Percentiles rank a stretch among this genome's conserved stretches.
These are phyloP conservation scores for Fusarium hostae DNA, from an alignment of 2,329 filamentous ascomycete species.

Conservation along the genomic window DNA sequence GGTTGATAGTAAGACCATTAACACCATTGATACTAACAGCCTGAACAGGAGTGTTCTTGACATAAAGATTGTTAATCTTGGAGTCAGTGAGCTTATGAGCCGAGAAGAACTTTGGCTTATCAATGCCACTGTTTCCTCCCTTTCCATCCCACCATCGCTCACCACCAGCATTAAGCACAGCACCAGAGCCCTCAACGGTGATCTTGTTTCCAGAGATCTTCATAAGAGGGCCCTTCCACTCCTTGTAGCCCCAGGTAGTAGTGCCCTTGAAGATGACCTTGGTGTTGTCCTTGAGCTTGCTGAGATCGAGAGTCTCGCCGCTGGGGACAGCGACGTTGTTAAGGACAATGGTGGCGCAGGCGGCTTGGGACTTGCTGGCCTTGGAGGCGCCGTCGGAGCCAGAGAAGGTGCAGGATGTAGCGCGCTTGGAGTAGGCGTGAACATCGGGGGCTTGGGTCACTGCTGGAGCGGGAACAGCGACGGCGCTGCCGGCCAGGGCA, in stretches of 20 bases:
- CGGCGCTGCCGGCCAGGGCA: slow-evolving; percentile 36
- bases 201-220: slow-evolving; percentile 35
- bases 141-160: slow-evolving; percentile 40
- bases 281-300: slow-evolving; percentile 34
- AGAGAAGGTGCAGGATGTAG: slow-evolving; percentile 32
- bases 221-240: slow-evolving; percentile 39
- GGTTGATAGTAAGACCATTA: slow-evolving; percentile 50
- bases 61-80: slow-evolving; percentile 51
- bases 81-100: slow-evolving; percentile 44
- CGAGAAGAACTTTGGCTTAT: slow-evolving; percentile 42
- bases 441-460: slow-evolving; percentile 19
- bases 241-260: slow-evolving; percentile 42
- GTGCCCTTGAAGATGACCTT: slow-evolving; percentile 40
- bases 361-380: slow-evolving; percentile 24
- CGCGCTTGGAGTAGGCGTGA: slow-evolving; percentile 28
- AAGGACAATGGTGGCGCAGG: slow-evolving; percentile 36
- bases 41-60: slow-evolving; percentile 57
- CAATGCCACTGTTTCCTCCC: slow-evolving; percentile 31
- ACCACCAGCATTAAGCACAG: slow-evolving; percentile 33
- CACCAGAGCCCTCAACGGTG: slow-evolving; percentile 40
- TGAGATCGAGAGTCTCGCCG: slow-evolving; percentile 36
- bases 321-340: slow-evolving; percentile 31
- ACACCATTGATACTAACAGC: slow-evolving; percentile 53
- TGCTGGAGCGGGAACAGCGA: slow-evolving; percentile 25
- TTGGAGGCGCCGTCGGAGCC: slow-evolving; percentile 32